Conservation (phyloP, 176 grass and related monocot genomes). For the Lolium rigidum region DNA sequence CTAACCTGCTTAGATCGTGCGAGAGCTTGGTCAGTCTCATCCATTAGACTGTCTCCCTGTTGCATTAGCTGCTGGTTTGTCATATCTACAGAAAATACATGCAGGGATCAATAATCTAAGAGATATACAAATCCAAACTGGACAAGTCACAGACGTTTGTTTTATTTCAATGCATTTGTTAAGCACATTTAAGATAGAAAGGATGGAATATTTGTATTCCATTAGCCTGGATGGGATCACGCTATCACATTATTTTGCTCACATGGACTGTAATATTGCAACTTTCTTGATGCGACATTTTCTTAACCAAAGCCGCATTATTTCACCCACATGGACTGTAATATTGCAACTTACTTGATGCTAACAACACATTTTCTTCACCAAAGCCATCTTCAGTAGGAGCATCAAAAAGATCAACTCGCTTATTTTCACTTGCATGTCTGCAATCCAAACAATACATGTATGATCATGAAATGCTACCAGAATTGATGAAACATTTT, state of each 20-base stretch:
- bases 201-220: conserved; percentile 1
- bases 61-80: conserved; percentile 93
- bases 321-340: too few species aligned
- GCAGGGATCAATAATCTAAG: conserved; percentile 1
- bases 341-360: conserved; percentile 81
- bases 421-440: conserved; percentile 85
- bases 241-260: not conserved
- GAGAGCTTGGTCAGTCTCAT: conserved; percentile 95
- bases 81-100: conserved; percentile 63
- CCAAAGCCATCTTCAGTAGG: conserved; percentile 77
- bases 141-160: not conserved
- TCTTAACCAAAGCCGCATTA: not conserved
- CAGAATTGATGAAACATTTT: not conserved
- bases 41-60: conserved; percentile 72
- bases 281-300: conserved; percentile 87
- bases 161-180: conserved; percentile 36
- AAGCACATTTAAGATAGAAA: not conserved
- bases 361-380: conserved; percentile 84
- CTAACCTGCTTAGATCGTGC: conserved; percentile 72
- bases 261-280: not conserved
- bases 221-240: conserved; percentile 18
- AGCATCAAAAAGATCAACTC: conserved; percentile 86
- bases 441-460: conserved; percentile 46
- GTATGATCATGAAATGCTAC: not conserved
- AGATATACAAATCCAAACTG: not conserved